Evolutionary conservation across 2,329 filamentous ascomycete genomes (phyloP), one percentile per base, ranked within the genome.

Genomic region (Claviceps quebecensis): DNA sequence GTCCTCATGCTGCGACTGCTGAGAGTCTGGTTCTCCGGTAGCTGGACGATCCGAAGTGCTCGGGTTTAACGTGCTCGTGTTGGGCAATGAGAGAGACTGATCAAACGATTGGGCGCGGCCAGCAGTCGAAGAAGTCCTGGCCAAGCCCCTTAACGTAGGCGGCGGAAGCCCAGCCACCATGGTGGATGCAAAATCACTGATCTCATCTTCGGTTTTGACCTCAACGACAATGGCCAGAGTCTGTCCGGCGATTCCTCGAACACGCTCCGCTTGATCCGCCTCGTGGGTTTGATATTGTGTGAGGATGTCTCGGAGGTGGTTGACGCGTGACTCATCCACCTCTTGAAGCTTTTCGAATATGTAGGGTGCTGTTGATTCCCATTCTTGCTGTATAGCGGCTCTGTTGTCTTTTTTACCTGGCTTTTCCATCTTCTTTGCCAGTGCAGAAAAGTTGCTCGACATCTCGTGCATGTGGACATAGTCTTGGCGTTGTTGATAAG

Each of bases 201-300:
- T 91, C 70, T 98, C 93, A 61, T 85, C 85, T 17, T 82, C 79
- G 0, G 90, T 95, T 64, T 87, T 84, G 43, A 96, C 81, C 63
- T 95, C 93, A 48, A 98, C 74, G 58, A 97, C 75, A 8, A 83
- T 76, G 57, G 87, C 88, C 52, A 98, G 71, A 26, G 87, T 87
- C 54, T 83, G 81, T 64, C 93, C 89, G 26, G 88, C 83, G 13
- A 83, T 81, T 53, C 80, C 72, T 55, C 87, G 81, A 54, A 77
- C 83, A 52, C 85, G 79, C 65, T 95, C 86, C 16, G 91, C 81
- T 58, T 87, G 81, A 63, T 98, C 93, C 29, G 87, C 80, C 65
- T 97, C 91, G 63, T 95, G 85, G 0, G 93, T 98, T 67, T 95
- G 84, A 60, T 91, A 86, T 62, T 96, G 90, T 1, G 93, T 97